phyloP scores from a whole-genome alignment of 164 flowering plant species.

The Umbilicus rupestris region DNA sequence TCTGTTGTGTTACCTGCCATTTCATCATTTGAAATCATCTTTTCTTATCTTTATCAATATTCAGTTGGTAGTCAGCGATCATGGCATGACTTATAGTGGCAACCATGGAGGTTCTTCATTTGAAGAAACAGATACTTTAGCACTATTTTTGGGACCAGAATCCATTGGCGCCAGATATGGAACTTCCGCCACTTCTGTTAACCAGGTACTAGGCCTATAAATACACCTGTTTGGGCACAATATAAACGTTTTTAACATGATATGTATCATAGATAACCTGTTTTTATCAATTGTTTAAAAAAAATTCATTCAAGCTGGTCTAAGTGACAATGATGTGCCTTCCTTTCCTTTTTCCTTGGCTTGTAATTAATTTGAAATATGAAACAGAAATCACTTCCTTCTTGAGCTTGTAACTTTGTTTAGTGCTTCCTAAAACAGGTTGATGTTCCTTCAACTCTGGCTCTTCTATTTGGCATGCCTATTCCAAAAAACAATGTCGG shows the following conservation, averaged over 20 bases:
- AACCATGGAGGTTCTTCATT: constrained; percentile 96
- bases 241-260: background rate
- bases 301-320: background rate
- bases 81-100: constrained; percentile 93
- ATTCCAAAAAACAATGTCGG: constrained; percentile 89
- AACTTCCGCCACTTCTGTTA: background rate
- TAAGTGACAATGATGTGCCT: background rate
- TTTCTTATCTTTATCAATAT: constrained; percentile 8
- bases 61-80: constrained; percentile 87
- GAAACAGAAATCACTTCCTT: background rate
- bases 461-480: constrained; percentile 88
- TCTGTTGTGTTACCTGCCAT: background rate
- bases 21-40: background rate
- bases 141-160: constrained; percentile 50
- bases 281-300: background rate
- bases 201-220: constrained; percentile 3
- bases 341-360: background rate
- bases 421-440: constrained; percentile 40
- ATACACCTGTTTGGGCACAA: constrained; percentile 46
- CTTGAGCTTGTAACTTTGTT: background rate
- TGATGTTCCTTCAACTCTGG: constrained; percentile 81
- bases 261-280: background rate
- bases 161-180: constrained; percentile 1
- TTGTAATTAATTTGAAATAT: background rate
- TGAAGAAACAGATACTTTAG: constrained; percentile 90